Conservation (phyloP, 2,329 filamentous ascomycete species). For the Bertia moriformis region DNA sequence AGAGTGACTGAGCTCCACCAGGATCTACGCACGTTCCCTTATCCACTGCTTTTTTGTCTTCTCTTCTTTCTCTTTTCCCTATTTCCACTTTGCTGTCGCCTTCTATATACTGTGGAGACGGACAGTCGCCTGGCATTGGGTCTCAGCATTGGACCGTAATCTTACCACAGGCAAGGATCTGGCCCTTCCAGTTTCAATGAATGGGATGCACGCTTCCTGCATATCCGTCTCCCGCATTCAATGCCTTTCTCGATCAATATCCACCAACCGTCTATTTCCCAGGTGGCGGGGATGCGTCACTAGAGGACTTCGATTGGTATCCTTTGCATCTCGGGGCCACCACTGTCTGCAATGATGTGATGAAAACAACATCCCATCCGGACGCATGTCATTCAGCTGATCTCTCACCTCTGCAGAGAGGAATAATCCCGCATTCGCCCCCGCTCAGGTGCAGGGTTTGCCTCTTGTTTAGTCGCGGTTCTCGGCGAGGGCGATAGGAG, state of each 20-base stretch:
- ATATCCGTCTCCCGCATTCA: not conserved
- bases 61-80: no score
- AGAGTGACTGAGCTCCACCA: no score
- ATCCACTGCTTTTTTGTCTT: no score
- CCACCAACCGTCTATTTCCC: not conserved
- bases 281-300: not conserved
- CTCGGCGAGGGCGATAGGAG: slow-evolving; percentile 10
- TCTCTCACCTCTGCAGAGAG: slow-evolving; percentile 20
- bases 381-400: slow-evolving; percentile 20
- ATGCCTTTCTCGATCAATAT: not conserved
- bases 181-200: no score
- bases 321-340: not conserved
- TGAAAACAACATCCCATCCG: not conserved
- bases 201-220: not conserved
- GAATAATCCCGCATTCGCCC: slow-evolving; percentile 17
- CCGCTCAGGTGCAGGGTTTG: slow-evolving; percentile 19
- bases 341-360: not conserved
- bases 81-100: no score
- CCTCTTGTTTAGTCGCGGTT: slow-evolving; percentile 10
- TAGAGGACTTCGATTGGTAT: not conserved
- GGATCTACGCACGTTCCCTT: no score
- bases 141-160: no score
- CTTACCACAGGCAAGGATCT: no score
- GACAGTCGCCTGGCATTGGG: no score
- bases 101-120: no score